phyloP scores from a whole-genome alignment of 257 asterid species.

The Solanum lignicaule region DNA sequence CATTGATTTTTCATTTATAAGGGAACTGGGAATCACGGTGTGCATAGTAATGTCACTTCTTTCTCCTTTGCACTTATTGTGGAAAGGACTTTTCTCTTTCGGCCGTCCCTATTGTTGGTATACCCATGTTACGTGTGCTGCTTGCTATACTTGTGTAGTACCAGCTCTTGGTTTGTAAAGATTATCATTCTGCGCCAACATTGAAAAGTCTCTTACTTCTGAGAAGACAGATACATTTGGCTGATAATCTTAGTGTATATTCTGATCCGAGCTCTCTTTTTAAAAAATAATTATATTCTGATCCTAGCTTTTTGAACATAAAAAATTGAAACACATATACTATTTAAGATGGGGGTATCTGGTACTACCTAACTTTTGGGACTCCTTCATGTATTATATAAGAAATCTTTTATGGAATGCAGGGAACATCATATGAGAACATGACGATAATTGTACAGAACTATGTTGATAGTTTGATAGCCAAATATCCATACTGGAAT shows the following conservation, averaged over 20 bases:
- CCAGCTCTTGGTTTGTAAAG: background rate
- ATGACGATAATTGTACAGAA: constrained; percentile 81
- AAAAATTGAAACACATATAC: background rate
- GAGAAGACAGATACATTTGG: background rate
- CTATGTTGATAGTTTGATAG: constrained; percentile 72
- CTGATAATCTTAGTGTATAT: background rate
- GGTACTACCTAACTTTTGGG: background rate
- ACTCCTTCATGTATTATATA: background rate
- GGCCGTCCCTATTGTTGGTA: background rate
- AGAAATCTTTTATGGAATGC: constrained; percentile 19
- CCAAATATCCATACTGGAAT: constrained; percentile 89
- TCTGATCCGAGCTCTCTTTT: background rate
- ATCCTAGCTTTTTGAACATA: background rate
- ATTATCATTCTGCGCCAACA: background rate
- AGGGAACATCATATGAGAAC: constrained; percentile 95
- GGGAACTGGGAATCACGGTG: background rate
- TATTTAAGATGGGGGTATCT: background rate
- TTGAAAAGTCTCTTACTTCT: background rate
- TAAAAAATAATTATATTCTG: background rate
- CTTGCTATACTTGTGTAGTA: background rate
- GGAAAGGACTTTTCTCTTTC: background rate
- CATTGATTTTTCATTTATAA: background rate
- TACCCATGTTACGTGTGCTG: background rate
- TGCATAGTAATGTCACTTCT: background rate
- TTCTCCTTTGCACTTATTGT: background rate